These are phyloP conservation scores for Protomyces inouyei DNA, from an alignment of 1,139 yeast species.

Conservation along the genomic window DNA sequence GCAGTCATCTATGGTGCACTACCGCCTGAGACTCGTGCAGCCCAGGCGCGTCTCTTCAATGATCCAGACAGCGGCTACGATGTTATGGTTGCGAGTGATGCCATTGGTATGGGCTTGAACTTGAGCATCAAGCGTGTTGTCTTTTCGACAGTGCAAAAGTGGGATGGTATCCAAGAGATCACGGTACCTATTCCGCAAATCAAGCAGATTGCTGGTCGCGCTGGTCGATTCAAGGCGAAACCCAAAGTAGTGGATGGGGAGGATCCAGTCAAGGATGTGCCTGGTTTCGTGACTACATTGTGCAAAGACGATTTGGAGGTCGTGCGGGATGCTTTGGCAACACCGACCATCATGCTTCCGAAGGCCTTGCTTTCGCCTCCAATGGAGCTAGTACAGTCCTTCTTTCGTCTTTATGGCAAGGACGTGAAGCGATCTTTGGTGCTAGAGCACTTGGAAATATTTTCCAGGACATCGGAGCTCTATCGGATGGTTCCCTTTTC, in stretches of 20 bases:
- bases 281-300: constrained; percentile 61
- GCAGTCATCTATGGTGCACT: constrained; percentile 93
- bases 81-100: constrained; percentile 87
- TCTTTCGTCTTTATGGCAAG: constrained; percentile 53
- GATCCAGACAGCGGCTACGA: constrained; percentile 59
- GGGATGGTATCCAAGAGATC: constrained; percentile 55
- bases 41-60: constrained; percentile 77
- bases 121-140: constrained; percentile 67
- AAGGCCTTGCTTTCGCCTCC: constrained; percentile 71
- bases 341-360: constrained; percentile 47
- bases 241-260: constrained; percentile 26
- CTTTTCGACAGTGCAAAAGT: constrained; percentile 64
- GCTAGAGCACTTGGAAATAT: constrained; percentile 48
- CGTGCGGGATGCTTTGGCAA: constrained; percentile 47
- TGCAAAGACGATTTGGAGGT: constrained; percentile 44
- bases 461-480: constrained; percentile 39
- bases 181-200: constrained; percentile 58
- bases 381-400: constrained; percentile 52
- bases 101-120: constrained; percentile 96
- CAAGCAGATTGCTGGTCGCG: constrained; percentile 94
- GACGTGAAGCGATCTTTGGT: constrained; percentile 47
- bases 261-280: constrained; percentile 29
- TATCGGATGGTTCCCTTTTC: constrained; percentile 47
- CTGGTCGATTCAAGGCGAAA: constrained; percentile 63
- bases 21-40: constrained; percentile 90